Conservation (phyloP, 164 flowering plant species). For the Berberis vulgaris region DNA sequence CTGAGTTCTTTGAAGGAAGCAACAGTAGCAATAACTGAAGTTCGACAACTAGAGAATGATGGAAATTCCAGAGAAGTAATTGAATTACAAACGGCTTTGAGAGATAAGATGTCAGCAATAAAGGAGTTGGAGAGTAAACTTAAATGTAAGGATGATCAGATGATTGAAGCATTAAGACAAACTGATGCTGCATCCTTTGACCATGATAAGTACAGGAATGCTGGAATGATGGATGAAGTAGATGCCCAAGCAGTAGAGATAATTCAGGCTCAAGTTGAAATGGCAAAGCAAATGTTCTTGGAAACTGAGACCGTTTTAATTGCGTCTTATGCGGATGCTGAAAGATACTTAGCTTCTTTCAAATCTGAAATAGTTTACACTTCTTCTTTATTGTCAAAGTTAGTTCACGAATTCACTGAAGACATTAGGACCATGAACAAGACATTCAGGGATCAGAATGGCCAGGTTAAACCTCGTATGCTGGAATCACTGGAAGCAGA, state of each 20-base stretch:
- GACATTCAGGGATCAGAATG: no score
- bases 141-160: constrained; percentile 21
- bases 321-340: no score
- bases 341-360: no score
- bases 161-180: constrained; percentile 31
- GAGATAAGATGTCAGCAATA: constrained; percentile 22
- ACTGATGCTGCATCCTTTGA: constrained; percentile 30
- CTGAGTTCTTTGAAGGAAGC: constrained; percentile 60
- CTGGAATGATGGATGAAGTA: not conserved
- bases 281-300: no score
- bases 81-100: constrained; percentile 18
- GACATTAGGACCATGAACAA: no score
- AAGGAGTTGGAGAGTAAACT: constrained; percentile 23
- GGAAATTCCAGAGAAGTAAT: constrained; percentile 24
- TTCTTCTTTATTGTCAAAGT: no score
- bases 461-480: not conserved
- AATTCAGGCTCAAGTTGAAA: not conserved
- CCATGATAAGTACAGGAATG: no score
- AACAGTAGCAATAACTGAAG: constrained; percentile 52
- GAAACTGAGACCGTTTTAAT: no score
- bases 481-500: constrained; percentile 3
- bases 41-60: constrained; percentile 27
- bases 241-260: constrained; percentile 5
- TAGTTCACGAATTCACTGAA: no score
- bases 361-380: no score